Percentiles rank a stretch among this genome's conserved stretches.
These are phyloP conservation scores for Silene conica DNA, from an alignment of 148 eudicot species.

Conservation along the genomic window DNA sequence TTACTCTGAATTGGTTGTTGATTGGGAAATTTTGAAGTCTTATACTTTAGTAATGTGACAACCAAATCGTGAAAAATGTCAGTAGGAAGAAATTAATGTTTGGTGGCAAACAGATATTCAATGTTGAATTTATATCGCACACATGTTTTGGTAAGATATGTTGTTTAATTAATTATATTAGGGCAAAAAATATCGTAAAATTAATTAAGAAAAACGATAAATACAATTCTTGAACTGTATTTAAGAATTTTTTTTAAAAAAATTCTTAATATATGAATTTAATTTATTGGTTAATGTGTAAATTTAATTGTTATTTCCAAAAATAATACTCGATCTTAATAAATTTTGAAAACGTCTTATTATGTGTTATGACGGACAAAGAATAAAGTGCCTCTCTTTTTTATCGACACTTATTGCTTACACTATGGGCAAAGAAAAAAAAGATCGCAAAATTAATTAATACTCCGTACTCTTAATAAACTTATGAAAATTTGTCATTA, in stretches of 20 bases:
- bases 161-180: background rate
- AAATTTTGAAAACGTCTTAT: no score
- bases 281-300: no score
- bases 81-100: background rate
- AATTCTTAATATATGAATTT: no score
- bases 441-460: background rate
- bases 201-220: no score
- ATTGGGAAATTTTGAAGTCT: conserved; percentile 2
- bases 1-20: background rate
- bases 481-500: background rate
- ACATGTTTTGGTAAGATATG: conserved; percentile 2
- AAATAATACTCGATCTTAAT: no score
- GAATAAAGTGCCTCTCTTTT: no score
- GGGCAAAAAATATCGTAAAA: background rate
- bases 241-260: no score
- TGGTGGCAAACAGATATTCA: background rate
- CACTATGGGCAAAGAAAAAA: no score
- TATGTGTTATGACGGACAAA: no score
- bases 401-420: no score
- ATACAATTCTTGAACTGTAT: no score
- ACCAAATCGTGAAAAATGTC: conserved; percentile 8
- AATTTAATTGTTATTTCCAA: no score
- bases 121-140: background rate
- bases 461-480: background rate
- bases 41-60: background rate